Percentiles rank a stretch among this genome's conserved stretches.
These are phyloP conservation scores for Schoenoplectus triqueter DNA, from an alignment of 202 grass and related monocot genomes.

Conservation along the genomic window DNA sequence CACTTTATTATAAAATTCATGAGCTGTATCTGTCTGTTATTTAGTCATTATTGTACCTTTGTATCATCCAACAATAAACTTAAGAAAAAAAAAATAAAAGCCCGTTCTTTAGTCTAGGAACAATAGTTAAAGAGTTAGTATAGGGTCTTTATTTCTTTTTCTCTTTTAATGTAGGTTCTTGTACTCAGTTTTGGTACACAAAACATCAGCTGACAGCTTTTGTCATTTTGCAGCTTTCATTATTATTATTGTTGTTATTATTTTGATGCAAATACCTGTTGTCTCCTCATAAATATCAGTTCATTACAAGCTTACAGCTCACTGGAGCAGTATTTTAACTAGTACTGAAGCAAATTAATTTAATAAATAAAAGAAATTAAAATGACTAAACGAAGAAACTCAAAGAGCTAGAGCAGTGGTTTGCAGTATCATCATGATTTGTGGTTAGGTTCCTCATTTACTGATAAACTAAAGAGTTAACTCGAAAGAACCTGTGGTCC, in stretches of 20 bases:
- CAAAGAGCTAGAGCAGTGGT: too few relatives aligned
- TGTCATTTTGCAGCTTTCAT: not conserved
- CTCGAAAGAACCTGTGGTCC: too few relatives aligned
- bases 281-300: too few relatives aligned
- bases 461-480: too few relatives aligned
- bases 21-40: conserved; percentile 19
- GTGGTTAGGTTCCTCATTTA: too few relatives aligned
- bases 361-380: too few relatives aligned
- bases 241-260: not conserved
- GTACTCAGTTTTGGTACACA: conserved; percentile 1
- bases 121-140: not conserved
- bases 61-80: conserved; percentile 1
- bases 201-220: not conserved
- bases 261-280: too few relatives aligned
- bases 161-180: not conserved
- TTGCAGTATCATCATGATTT: too few relatives aligned
- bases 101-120: not conserved
- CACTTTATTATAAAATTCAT: not conserved
- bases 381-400: too few relatives aligned
- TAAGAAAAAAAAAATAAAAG: conserved; percentile 1
- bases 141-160: not conserved
- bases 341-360: too few relatives aligned
- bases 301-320: too few relatives aligned
- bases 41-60: not conserved
- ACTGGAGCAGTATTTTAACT: too few relatives aligned